Conservation (phyloP, 2,329 filamentous ascomycete genomes). For the Diaporthe eres region DNA sequence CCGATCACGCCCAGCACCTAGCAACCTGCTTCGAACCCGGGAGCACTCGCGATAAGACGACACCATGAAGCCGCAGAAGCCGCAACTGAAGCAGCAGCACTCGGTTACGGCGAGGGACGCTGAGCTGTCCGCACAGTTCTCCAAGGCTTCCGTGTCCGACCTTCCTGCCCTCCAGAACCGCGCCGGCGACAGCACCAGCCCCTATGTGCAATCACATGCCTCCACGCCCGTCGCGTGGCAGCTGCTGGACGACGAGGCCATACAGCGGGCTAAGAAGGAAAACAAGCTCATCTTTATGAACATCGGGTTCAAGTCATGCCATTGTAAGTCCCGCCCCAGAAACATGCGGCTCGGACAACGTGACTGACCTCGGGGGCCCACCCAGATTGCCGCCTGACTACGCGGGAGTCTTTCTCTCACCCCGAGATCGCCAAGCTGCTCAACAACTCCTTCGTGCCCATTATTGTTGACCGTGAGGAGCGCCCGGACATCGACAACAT, state of each 20-base stretch:
- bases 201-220: conserved; percentile 79
- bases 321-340: conserved; percentile 74
- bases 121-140: conserved; percentile 42
- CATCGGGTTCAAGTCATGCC: conserved; percentile 95
- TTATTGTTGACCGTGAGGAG: conserved; percentile 94
- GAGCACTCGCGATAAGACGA: conserved; percentile 31
- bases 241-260: conserved; percentile 82
- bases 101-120: conserved; percentile 36
- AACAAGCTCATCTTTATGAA: conserved; percentile 94
- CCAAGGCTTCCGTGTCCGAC: conserved; percentile 38
- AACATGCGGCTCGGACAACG: background rate
- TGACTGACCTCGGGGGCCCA: background rate
- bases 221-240: conserved; percentile 94
- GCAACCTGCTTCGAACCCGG: background rate
- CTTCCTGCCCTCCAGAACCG: conserved; percentile 53
- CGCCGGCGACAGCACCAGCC: conserved; percentile 59
- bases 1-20: background rate
- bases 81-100: conserved; percentile 48
- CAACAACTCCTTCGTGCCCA: conserved; percentile 89
- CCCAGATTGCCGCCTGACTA: conserved; percentile 89
- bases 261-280: conserved; percentile 81
- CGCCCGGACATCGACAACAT: conserved; percentile 94
- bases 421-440: conserved; percentile 83
- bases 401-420: conserved; percentile 91
- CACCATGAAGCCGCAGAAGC: conserved; percentile 53